A percentile compares a stretch with the other conserved stretches of the same genome.
These are phyloP conservation scores for Trichoderma semiorbis DNA, from an alignment of 2,329 filamentous ascomycete genomes.

Conservation along the genomic window DNA sequence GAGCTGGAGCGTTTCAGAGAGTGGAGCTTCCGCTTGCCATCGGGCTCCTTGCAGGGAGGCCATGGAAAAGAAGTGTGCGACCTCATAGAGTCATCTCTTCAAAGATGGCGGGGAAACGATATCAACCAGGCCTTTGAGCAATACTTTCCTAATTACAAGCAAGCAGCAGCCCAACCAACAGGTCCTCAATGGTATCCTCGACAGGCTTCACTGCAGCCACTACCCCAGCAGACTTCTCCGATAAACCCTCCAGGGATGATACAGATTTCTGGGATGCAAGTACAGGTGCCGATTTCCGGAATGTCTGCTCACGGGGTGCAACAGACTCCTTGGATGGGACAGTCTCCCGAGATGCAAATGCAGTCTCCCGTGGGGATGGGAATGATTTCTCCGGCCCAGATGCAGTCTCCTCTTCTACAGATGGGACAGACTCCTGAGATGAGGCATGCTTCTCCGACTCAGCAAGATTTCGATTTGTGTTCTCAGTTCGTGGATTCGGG, in stretches of 20 bases:
- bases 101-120: conserved; percentile 42
- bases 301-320: neutral
- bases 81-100: conserved; percentile 35
- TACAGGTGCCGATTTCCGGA: neutral
- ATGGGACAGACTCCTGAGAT: neutral
- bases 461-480: neutral
- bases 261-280: neutral
- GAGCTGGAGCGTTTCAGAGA: conserved; percentile 57
- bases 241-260: neutral
- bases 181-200: conserved; percentile 21
- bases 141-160: conserved; percentile 41
- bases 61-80: conserved; percentile 41
- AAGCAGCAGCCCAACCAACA: conserved; percentile 26
- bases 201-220: neutral
- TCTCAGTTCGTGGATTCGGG: neutral
- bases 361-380: neutral
- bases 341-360: neutral
- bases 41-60: neutral
- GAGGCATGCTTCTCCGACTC: neutral
- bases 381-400: neutral
- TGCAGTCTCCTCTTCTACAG: neutral
- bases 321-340: neutral
- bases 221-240: neutral
- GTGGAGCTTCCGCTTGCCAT: conserved; percentile 16
- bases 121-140: conserved; percentile 47